Conservation (phyloP, 768 basidiomycete genomes). For the Sistotremastrum niveocremeum region DNA sequence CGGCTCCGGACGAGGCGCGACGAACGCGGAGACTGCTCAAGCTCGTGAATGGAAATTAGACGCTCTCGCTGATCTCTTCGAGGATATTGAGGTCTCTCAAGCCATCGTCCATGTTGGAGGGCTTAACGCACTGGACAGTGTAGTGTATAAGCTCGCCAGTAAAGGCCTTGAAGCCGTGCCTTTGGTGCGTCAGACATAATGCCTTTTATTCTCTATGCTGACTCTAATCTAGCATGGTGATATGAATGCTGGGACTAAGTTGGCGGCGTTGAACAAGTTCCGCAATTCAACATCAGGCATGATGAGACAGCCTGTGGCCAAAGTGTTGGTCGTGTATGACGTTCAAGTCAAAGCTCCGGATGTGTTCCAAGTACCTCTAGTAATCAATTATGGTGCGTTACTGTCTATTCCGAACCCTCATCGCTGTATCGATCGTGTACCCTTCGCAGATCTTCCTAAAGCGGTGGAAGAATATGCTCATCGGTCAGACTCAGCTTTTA, state of each 20-base stretch:
- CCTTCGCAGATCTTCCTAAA: constrained; percentile 63
- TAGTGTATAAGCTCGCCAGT: constrained; percentile 80
- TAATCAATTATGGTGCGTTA: constrained; percentile 81
- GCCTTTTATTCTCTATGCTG: constrained; percentile 6
- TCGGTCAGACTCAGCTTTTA: constrained; percentile 36
- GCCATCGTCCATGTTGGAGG: constrained; percentile 84
- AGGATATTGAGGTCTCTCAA: constrained; percentile 69
- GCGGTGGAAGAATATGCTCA: constrained; percentile 97
- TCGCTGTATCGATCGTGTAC: constrained; percentile 4
- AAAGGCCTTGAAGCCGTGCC: constrained; percentile 81
- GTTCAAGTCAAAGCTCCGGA: constrained; percentile 86
- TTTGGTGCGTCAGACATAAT: constrained; percentile 41
- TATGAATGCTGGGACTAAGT: constrained; percentile 73
- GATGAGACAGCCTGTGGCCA: constrained; percentile 52
- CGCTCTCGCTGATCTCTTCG: constrained; percentile 79
- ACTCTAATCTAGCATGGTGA: constrained; percentile 59
- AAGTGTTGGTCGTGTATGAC: constrained; percentile 86
- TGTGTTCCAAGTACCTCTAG: constrained; percentile 77
- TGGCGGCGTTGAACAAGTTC: constrained; percentile 79
- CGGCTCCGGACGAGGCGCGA: constrained; percentile 73
- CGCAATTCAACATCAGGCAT: constrained; percentile 41
- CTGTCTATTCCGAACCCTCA: background rate
- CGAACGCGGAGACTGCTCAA: constrained; percentile 65
- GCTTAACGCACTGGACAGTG: constrained; percentile 73
- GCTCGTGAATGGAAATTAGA: constrained; percentile 93